A percentile compares a stretch with the other conserved stretches of the same genome.
Evolutionary conservation across 1,284 basidiomycete genomes (phyloP).

Genomic region (Pterula multifida): DNA sequence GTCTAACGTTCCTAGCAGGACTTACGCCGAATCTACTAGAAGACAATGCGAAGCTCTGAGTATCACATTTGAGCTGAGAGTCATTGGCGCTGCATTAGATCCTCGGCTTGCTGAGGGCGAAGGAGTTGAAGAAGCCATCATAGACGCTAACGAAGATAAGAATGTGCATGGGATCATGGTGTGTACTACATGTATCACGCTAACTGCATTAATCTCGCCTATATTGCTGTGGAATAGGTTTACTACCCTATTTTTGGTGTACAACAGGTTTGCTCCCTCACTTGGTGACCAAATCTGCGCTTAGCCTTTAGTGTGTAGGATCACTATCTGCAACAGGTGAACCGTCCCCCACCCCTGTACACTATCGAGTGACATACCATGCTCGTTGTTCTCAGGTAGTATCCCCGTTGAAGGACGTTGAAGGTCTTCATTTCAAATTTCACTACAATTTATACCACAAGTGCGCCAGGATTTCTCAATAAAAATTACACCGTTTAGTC

Average conservation of each 20-base stretch:
- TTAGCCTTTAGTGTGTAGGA: constrained; percentile 42
- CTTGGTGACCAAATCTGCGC: constrained; percentile 6
- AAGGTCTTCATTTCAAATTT: constrained; percentile 93
- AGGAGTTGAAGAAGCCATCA: constrained; percentile 88
- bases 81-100: constrained; percentile 55
- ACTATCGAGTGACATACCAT: neutral
- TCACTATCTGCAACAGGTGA: constrained; percentile 87
- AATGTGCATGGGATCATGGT: constrained; percentile 95
- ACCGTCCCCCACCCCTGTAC: constrained; percentile 3
- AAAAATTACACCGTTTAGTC: constrained; percentile 3
- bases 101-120: constrained; percentile 38
- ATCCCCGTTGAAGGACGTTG: constrained; percentile 93
- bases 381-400: constrained; percentile 51
- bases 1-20: constrained; percentile 74
- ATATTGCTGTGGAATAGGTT: constrained; percentile 44
- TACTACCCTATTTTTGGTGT: constrained; percentile 90
- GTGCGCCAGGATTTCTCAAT: no score
- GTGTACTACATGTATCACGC: no score
- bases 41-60: constrained; percentile 87
- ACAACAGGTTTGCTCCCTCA: constrained; percentile 45
- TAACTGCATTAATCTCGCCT: constrained; percentile 4
- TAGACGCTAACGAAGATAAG: constrained; percentile 85
- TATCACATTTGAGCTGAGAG: constrained; percentile 74
- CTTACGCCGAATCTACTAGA: constrained; percentile 89
- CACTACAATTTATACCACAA: constrained; percentile 97